Evolutionary conservation across 2,329 filamentous ascomycete species (phyloP).

Genomic region (Aspergillus thermomutatus): DNA sequence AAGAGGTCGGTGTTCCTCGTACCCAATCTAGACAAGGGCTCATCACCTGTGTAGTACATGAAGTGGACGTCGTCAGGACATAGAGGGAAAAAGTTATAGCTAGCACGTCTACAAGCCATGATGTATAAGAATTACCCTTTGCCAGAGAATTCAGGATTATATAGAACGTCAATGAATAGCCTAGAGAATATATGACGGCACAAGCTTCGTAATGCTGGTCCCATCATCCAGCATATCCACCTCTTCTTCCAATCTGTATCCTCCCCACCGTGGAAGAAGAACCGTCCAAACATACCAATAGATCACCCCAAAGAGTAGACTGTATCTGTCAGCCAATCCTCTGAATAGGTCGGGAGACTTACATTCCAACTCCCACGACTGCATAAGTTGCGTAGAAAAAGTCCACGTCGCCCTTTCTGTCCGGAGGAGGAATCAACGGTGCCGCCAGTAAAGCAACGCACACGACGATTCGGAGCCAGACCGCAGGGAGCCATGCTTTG

Average conservation of each 20-base stretch:
- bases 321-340: constrained; percentile 28
- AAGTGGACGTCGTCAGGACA: too few relatives aligned
- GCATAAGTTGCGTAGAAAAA: constrained; percentile 55
- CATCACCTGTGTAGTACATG: too few relatives aligned
- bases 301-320: constrained; percentile 54
- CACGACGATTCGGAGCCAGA: constrained; percentile 54
- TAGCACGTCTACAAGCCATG: too few relatives aligned
- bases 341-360: constrained; percentile 30
- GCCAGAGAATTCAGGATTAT: too few relatives aligned
- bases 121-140: too few relatives aligned
- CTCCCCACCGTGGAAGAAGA: constrained; percentile 55
- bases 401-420: constrained; percentile 44
- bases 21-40: too few relatives aligned
- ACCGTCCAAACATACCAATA: constrained; percentile 71
- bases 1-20: too few relatives aligned
- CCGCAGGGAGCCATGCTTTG: constrained; percentile 61
- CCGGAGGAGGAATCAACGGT: constrained; percentile 59
- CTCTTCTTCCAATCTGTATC: constrained; percentile 62
- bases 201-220: constrained; percentile 61
- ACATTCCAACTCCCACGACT: constrained; percentile 47
- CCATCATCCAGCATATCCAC: constrained; percentile 61
- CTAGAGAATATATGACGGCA: constrained; percentile 22
- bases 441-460: constrained; percentile 56
- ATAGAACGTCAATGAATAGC: neutral
- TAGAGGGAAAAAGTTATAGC: too few relatives aligned